phyloP scores from a whole-genome alignment of 345 rosid genomes.

The Sisymbrium irio region DNA sequence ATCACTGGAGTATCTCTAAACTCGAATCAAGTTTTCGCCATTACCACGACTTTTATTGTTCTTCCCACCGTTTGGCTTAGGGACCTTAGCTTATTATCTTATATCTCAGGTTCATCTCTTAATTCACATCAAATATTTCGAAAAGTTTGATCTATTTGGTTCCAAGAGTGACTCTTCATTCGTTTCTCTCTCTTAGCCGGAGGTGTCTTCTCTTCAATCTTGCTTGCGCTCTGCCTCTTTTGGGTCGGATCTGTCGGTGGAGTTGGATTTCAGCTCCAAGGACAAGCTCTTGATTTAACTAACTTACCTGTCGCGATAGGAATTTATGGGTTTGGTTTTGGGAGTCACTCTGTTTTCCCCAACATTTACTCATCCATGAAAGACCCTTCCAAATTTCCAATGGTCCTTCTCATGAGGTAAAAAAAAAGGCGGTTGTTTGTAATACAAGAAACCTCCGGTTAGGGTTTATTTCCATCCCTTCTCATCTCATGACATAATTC shows the following conservation, averaged over 20 bases:
- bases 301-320: constrained; percentile 66
- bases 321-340: constrained; percentile 57
- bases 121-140: not conserved
- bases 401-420: constrained; percentile 55
- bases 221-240: constrained; percentile 64
- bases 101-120: constrained; percentile 61
- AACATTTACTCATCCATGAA: constrained; percentile 78
- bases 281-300: constrained; percentile 47
- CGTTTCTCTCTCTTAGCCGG: constrained; percentile 44
- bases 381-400: constrained; percentile 55
- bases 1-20: constrained; percentile 46
- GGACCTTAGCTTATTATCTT: constrained; percentile 66
- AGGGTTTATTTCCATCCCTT: too few relatives aligned
- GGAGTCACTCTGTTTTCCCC: constrained; percentile 70
- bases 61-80: constrained; percentile 86
- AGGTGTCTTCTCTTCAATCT: constrained; percentile 63
- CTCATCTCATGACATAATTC: too few relatives aligned
- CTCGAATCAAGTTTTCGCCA: constrained; percentile 45
- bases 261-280: constrained; percentile 55
- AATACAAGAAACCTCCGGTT: not conserved
- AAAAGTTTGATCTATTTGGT: not conserved
- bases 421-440: not conserved
- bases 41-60: constrained; percentile 47
- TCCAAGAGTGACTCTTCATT: not conserved
- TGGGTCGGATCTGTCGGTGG: constrained; percentile 62